Evolutionary conservation across 306 rosid genomes (phyloP).

Genomic region (Fagus sylvatica): DNA sequence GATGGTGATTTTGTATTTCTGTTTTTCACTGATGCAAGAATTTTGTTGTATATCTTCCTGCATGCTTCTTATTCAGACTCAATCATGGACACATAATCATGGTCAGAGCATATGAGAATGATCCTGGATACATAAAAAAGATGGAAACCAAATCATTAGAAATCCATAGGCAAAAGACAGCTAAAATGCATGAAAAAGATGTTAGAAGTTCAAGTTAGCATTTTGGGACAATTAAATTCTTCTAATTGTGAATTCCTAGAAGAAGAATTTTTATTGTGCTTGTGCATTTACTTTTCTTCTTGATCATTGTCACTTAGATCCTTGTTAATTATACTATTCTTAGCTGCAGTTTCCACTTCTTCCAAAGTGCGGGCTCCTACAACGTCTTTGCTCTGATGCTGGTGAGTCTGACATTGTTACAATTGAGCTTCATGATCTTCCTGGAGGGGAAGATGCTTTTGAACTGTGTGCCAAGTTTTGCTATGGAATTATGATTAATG

Average conservation of each 20-base stretch:
- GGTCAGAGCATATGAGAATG: no score
- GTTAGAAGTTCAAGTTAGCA: no score
- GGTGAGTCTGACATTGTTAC: slow-evolving; percentile 45
- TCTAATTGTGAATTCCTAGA: neutral
- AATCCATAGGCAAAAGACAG: no score
- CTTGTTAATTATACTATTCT: slow-evolving; percentile 38
- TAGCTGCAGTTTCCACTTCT: slow-evolving; percentile 76
- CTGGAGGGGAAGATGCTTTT: slow-evolving; percentile 84
- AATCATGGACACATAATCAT: no score
- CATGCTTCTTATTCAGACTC: neutral
- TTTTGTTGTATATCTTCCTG: neutral
- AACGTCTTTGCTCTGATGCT: slow-evolving; percentile 62
- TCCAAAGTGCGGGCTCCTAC: slow-evolving; percentile 78
- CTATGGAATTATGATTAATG: slow-evolving; percentile 80
- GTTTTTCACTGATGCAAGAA: neutral
- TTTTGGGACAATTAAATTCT: no score
- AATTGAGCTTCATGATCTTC: slow-evolving; percentile 77
- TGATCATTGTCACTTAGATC: slow-evolving; percentile 11
- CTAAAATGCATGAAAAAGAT: no score
- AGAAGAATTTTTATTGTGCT: neutral
- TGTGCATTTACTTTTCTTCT: neutral
- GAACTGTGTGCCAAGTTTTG: slow-evolving; percentile 90
- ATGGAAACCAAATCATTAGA: no score
- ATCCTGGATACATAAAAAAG: no score
- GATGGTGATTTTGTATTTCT: neutral